A percentile compares a stretch with the other conserved stretches of the same genome.
Evolutionary conservation across 768 basidiomycete species (phyloP).

Genomic region (Udeniomyces megalosporus): DNA sequence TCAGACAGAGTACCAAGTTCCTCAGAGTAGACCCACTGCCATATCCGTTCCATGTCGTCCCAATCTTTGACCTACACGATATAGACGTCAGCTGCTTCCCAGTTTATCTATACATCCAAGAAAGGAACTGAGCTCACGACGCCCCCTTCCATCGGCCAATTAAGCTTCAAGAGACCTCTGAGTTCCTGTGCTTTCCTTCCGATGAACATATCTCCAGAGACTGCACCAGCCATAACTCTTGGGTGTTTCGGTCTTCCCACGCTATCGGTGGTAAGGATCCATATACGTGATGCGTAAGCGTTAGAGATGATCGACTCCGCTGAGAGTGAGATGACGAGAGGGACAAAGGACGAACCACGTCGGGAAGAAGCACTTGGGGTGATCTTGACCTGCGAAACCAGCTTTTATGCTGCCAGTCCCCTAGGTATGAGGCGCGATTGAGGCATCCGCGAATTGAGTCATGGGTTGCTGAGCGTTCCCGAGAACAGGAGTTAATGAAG

Average conservation of each 20-base stretch:
- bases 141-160: slow-evolving; percentile 98
- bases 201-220: slow-evolving; percentile 88
- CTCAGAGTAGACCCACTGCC: slow-evolving; percentile 94
- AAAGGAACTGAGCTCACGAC: slow-evolving; percentile 41
- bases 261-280: slow-evolving; percentile 43
- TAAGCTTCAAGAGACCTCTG: slow-evolving; percentile 86
- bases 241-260: slow-evolving; percentile 95
- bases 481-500: not conserved
- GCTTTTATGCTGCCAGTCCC: slow-evolving; percentile 98
- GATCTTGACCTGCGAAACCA: slow-evolving; percentile 96
- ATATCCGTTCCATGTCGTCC: slow-evolving; percentile 99
- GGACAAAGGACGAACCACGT: slow-evolving; percentile 76
- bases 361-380: slow-evolving; percentile 98
- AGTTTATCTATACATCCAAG: too few relatives aligned
- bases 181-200: slow-evolving; percentile 90
- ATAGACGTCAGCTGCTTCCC: too few relatives aligned
- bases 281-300: too few relatives aligned
- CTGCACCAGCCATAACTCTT: slow-evolving; percentile 89
- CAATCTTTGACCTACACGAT: slow-evolving; percentile 68
- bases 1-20: slow-evolving; percentile 89
- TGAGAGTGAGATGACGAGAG: not conserved
- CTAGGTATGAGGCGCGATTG: slow-evolving; percentile 33
- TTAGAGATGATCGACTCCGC: too few relatives aligned
- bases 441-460: not conserved
- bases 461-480: too few relatives aligned